Conservation (phyloP, 108 stramenopile species). For the Pseudonitzschia multiseries region DNA sequence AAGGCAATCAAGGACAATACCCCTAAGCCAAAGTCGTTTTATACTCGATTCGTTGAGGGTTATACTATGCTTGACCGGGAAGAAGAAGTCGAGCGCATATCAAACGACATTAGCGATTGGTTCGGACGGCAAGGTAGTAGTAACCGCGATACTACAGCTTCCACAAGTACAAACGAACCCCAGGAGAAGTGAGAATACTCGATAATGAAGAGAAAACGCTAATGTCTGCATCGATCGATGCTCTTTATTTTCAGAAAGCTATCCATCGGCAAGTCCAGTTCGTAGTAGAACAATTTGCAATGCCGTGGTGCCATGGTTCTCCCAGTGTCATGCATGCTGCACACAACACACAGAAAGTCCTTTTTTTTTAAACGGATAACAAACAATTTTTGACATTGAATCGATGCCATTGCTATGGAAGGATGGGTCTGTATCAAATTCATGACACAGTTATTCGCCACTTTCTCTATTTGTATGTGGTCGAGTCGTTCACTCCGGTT, state of each 20-base stretch:
- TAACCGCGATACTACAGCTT: background rate
- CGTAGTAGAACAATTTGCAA: background rate
- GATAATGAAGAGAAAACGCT: background rate
- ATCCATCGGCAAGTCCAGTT: background rate
- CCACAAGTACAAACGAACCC: background rate
- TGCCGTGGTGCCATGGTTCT: no score
- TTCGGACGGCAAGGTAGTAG: constrained; percentile 52
- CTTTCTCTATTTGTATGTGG: no score
- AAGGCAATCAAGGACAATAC: constrained; percentile 6
- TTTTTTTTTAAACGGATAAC: background rate
- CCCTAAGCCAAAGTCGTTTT: constrained; percentile 59
- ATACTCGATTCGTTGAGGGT: constrained; percentile 82
- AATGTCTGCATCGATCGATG: background rate
- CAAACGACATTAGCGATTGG: constrained; percentile 73
- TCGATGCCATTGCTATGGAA: background rate
- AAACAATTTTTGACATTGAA: background rate
- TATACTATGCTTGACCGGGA: constrained; percentile 64
- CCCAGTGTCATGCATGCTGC: no score
- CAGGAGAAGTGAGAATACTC: background rate
- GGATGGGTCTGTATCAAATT: background rate
- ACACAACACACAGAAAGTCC: background rate
- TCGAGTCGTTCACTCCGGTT: no score
- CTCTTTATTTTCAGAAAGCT: background rate
- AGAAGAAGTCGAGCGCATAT: constrained; percentile 55
- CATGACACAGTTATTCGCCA: background rate